Evolutionary conservation across 2,329 filamentous ascomycete genomes (phyloP), one percentile per base, ranked within the genome.

Genomic region (Penicillium oxalicum): DNA sequence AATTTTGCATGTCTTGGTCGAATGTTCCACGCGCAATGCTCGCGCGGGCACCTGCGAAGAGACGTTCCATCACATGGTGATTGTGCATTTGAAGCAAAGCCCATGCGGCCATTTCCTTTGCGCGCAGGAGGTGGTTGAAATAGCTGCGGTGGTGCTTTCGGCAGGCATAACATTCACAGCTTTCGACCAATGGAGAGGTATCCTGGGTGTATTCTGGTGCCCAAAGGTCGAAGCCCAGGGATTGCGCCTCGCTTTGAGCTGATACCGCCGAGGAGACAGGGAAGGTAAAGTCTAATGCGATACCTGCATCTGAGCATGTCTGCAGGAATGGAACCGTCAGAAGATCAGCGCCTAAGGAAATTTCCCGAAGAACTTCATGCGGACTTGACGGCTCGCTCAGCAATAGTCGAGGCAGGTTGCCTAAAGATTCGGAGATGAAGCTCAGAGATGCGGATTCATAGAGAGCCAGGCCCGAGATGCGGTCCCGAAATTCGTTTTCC

Each of bases 51-150:
- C 76, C 79, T 0, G 73, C 68, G 67, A 97, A 95, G 72, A 97
- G 95, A 0, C 71, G 61, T 40, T 80, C 77, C 45, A 95, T 69
- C 6, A 86, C 71, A 52, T 83, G 77, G 65, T 94, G 84, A 66
- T 98, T 98, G 71, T 98, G 93, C 3, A 95, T 78, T 67, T 97
- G 91, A 6, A 98, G 76, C 6, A 98, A 77, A 0, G 86, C 87
- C 93, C 93, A 98, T 25, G 86, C 91, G 4, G 96, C 81, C 93
- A 98, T 97, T 70, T 98, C 93, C 63, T 91, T 94, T 0, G 93
- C 90, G 40, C 82, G 78, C 5, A 98, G 80, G 1, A 97, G 77
- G 67, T 98, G 93, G 56, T 90, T 86, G 33, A 98, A 64, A 68
- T 88, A 98, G 0, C 93, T 91, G 43, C 85, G 77, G 69, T 95